Evolutionary conservation across 2,329 filamentous ascomycete species (phyloP), one percentile per base, ranked within the genome.

Genomic region (Chrysosporium keratinophilum): DNA sequence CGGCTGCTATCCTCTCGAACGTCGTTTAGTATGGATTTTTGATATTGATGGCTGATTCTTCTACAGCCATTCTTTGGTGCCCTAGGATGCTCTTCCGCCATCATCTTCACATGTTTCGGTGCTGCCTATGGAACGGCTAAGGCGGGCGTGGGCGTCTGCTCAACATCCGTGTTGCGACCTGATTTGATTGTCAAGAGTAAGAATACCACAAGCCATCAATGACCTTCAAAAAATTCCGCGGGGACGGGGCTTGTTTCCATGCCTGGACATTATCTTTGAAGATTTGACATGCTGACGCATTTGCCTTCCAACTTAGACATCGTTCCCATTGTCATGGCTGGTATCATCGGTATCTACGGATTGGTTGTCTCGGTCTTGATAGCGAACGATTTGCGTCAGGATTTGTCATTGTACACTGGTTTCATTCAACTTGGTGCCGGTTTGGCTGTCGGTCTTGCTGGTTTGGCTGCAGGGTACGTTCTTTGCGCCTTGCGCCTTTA

Each of bases 301-400:
- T 40, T 42, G 60, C 54, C 31, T 56, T 12, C 15, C 5, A 31
- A 48, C 47, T 9, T 63, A 97, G 91, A 96, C 81, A 96, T 97
- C 74, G 91, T 97, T 61, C 93, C 93, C 71, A 93, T 97, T 75
- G 95, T 98, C 84, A 98, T 98, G 93, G 93, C 93, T 80, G 93
- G 93, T 97, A 98, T 98, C 76, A 97, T 98, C 76, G 93, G 88
- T 86, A 97, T 98, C 74, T 98, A 93, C 77, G 87, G 87, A 66
- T 81, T 93, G 61, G 87, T 93, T 74, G 87, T 91, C 58, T 90
- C 87, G 15, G 87, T 93, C 71, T 76, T 93, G 67, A 88, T 93
- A 69, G 89, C 87, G 67, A 86, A 88, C 71, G 83, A 82, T 65
- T 77, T 93, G 60, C 78, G 77, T 64, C 86, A 91, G 74, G 69